These are phyloP conservation scores for Calycina marina DNA, from an alignment of 2,329 filamentous ascomycete species.

Conservation along the genomic window DNA sequence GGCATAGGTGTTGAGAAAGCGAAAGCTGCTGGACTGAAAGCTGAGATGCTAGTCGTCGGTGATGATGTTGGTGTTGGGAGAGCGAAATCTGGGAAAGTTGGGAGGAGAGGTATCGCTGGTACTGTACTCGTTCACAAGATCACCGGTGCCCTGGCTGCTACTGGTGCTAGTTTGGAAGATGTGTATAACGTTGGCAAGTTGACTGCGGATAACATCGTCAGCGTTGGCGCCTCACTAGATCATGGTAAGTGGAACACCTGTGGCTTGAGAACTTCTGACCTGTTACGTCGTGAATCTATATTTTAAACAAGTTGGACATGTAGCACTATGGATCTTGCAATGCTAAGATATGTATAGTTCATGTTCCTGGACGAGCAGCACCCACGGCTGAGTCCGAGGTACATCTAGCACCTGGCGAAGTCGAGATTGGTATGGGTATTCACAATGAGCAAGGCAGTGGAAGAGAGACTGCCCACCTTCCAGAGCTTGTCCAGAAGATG, in stretches of 20 bases:
- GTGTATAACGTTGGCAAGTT: constrained; percentile 59
- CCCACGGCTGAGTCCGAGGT: constrained; percentile 39
- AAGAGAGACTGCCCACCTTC: constrained; percentile 32
- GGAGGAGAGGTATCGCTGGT: constrained; percentile 77
- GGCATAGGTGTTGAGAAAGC: constrained; percentile 90
- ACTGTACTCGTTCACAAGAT: constrained; percentile 89
- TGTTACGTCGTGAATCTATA: too few species aligned
- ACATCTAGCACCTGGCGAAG: constrained; percentile 37
- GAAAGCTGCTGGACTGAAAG: constrained; percentile 58
- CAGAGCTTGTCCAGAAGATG: constrained; percentile 43
- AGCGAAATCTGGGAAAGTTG: constrained; percentile 75
- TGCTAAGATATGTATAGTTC: too few species aligned
- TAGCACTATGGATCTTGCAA: too few species aligned
- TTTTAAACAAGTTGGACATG: too few species aligned
- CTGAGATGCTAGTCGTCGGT: constrained; percentile 82
- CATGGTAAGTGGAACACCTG: too few species aligned
- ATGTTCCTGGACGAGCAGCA: constrained; percentile 64
- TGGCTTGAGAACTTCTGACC: too few species aligned
- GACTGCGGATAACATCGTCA: constrained; percentile 62
- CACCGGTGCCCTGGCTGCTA: constrained; percentile 65
- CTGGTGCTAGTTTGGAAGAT: constrained; percentile 51
- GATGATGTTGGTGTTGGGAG: constrained; percentile 87
- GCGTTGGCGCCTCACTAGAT: constrained; percentile 70
- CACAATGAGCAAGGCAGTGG: constrained; percentile 49
- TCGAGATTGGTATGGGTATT: constrained; percentile 59